Base-by-base conservation (phyloP, 148 eudicot genomes). In the Mesembryanthemum crystallinum region DNA sequence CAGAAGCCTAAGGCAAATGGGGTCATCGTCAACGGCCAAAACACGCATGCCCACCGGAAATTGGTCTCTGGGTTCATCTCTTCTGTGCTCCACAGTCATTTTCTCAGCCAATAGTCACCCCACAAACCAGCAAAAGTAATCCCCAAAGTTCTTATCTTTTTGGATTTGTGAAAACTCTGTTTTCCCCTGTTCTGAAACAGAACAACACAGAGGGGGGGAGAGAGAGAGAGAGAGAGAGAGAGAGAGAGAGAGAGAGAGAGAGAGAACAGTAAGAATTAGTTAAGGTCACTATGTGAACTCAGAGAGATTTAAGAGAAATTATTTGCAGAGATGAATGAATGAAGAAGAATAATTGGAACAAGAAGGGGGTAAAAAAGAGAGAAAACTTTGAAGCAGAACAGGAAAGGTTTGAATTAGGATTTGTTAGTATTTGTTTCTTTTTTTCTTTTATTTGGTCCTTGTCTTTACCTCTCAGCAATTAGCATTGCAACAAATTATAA, bases 11-110 rank as follows among this genome's bases (percentile, higher is more conserved):
- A 88, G 86, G 72, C 89, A 88, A 52, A 74, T 83, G 9, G 87
- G 85, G 51, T 88, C 80, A 76, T 88, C 92, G 63, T 88, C 92
- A 23, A 88, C 92, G 15, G 92, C 92, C 28, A 88, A 76, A 25
- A 88, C 92, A 42, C 89, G 74, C 92, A 88, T 86, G 6, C 92
- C 92, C 67, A 86, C 81, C 25, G 92, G 92, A 80, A 88, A 88
- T 62, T 81, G 76, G 33, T 84, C 85, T 32, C 21, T 70, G 8
- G 76, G 13, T 63, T 81, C 78, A 69, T 74, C 80, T 39, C 35
- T 80, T 8, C 69, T 75, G 33, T 76, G 70, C 67, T 82, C 89
- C 0, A 82, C 75, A 13, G 78, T 82, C 89, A 87, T 87, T 74
- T 67, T 84, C 28, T 8, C 54, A 58, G 33, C 65, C 47, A 42